These are phyloP conservation scores for Botrytis elliptica DNA, from an alignment of 2,329 filamentous ascomycete genomes.

Conservation along the genomic window DNA sequence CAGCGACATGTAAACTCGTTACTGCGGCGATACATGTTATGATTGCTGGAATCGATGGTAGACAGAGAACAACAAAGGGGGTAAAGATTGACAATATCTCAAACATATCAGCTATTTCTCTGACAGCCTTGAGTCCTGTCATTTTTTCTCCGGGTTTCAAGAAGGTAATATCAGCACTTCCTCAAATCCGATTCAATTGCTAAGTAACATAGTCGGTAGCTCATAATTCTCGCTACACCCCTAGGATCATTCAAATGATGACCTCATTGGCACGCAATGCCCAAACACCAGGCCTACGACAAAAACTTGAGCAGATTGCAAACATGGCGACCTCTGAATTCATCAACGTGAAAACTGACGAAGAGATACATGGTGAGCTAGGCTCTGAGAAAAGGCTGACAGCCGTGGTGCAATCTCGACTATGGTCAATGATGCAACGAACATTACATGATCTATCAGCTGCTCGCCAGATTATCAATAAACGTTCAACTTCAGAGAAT, in stretches of 20 bases:
- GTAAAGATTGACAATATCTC: conserved; percentile 25
- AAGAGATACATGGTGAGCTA: neutral
- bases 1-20: conserved; percentile 19
- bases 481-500: neutral
- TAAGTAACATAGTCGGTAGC: conserved; percentile 17
- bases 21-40: conserved; percentile 25
- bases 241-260: conserved; percentile 18
- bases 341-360: neutral
- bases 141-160: conserved; percentile 36
- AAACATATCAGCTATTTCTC: conserved; percentile 19
- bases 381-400: conserved; percentile 22
- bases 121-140: conserved; percentile 21
- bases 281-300: conserved; percentile 15
- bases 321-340: neutral
- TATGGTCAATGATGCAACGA: conserved; percentile 36
- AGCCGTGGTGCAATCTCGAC: conserved; percentile 26
- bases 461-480: conserved; percentile 18
- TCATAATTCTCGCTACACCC: conserved; percentile 18
- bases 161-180: conserved; percentile 26
- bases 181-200: neutral
- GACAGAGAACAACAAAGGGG: conserved; percentile 4
- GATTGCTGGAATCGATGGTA: conserved; percentile 20
- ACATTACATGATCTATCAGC: conserved; percentile 27
- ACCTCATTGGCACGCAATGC: conserved; percentile 19
- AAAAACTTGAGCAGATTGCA: conserved; percentile 13